phyloP scores from a whole-genome alignment of 352 stramenopile species.

The Phytophthora hybrid region DNA sequence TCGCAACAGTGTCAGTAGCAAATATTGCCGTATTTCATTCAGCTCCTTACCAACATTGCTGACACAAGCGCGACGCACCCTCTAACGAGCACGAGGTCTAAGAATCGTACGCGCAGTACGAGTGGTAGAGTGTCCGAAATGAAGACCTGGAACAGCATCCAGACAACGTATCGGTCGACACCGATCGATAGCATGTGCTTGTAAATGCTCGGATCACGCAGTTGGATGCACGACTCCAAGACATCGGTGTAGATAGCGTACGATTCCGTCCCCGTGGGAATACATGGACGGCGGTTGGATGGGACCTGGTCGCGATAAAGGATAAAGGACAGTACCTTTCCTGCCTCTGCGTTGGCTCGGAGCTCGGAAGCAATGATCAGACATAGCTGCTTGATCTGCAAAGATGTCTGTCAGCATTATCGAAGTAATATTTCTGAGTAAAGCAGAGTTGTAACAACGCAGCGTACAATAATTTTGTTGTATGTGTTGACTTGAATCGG shows the following conservation, averaged over 20 bases:
- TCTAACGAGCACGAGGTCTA: constrained; percentile 60
- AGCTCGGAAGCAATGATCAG: constrained; percentile 51
- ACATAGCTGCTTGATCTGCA: constrained; percentile 34
- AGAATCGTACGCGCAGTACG: constrained; percentile 49
- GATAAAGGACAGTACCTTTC: constrained; percentile 58
- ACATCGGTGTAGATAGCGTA: constrained; percentile 54
- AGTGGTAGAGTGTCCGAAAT: constrained; percentile 46
- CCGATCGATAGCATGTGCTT: constrained; percentile 49
- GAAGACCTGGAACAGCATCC: constrained; percentile 48
- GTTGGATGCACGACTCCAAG: constrained; percentile 53
- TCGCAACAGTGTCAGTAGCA: neutral
- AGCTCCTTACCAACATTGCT: constrained; percentile 39
- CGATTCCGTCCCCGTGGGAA: constrained; percentile 45
- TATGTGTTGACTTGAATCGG: constrained; percentile 46
- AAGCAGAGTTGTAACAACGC: neutral
- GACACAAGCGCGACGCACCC: constrained; percentile 56
- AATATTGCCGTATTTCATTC: neutral
- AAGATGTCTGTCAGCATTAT: neutral
- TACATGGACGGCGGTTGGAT: constrained; percentile 52
- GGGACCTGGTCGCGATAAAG: constrained; percentile 60
- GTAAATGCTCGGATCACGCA: constrained; percentile 42
- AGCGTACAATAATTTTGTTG: constrained; percentile 47
- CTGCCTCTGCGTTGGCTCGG: constrained; percentile 41
- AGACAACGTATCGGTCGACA: constrained; percentile 44
- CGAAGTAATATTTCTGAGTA: too few relatives aligned